A percentile compares a stretch with the other conserved stretches of the same genome.
Conservation (phyloP, 2,329 filamentous ascomycete genomes). For the Colletotrichum sp. region DNA sequence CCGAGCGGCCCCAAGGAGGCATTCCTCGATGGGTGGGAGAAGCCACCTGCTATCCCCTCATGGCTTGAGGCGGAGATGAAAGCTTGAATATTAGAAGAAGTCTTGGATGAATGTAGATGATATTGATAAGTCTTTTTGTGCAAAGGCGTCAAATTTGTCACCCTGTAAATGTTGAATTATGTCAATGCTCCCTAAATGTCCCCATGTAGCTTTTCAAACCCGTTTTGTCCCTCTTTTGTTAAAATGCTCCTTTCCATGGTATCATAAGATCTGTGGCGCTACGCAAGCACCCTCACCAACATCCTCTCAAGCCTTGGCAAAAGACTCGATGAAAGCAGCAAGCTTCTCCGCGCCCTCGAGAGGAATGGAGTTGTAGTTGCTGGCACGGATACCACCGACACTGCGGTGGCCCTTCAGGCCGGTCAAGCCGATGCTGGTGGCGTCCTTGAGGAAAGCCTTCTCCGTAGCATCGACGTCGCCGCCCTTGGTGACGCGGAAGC, state of each 20-base stretch:
- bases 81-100: neutral
- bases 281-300: neutral
- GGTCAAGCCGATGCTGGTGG: constrained; percentile 70
- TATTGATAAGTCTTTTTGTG: neutral
- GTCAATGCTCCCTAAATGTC: neutral
- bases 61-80: constrained; percentile 64
- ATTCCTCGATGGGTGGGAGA: constrained; percentile 68
- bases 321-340: constrained; percentile 63
- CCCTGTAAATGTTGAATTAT: constrained; percentile 9
- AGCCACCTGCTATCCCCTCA: constrained; percentile 59
- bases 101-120: neutral
- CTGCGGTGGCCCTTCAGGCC: constrained; percentile 90
- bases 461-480: constrained; percentile 72
- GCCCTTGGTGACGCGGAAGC: constrained; percentile 74
- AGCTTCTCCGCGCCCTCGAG: constrained; percentile 72
- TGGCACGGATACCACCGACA: constrained; percentile 84
- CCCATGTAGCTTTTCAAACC: neutral
- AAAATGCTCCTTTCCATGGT: constrained; percentile 2
- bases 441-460: constrained; percentile 79
- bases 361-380: constrained; percentile 88
- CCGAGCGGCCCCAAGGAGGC: constrained; percentile 57
- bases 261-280: neutral
- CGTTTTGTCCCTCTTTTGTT: constrained; percentile 1
- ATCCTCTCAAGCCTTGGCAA: constrained; percentile 44
- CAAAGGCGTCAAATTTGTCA: neutral